A percentile compares a stretch with the other conserved stretches of the same genome.
Conservation (phyloP, 805 yeast species). For the Vanderwaltozyma polyspora region DNA sequence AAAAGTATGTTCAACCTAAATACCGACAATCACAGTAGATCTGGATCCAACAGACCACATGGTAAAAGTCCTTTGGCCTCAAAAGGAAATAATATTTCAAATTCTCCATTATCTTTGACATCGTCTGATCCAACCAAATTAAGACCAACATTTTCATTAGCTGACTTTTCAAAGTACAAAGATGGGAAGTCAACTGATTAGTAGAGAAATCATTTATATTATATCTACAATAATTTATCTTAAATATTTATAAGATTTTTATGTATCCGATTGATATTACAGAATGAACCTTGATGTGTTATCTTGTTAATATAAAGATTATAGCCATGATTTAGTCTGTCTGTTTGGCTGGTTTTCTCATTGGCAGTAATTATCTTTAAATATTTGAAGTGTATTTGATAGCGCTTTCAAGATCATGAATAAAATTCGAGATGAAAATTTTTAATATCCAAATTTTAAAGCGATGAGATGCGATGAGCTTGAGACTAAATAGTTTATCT, state of each 20-base stretch:
- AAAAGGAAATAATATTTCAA: constrained; percentile 1
- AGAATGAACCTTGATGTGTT: no score
- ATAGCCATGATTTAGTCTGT: no score
- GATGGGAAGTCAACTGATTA: constrained; percentile 10
- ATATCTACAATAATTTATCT: background rate
- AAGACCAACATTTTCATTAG: constrained; percentile 17
- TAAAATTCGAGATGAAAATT: background rate
- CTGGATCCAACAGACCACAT: background rate
- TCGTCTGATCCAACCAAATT: no score
- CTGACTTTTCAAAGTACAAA: constrained; percentile 24
- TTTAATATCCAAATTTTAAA: no score
- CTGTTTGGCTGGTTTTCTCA: no score
- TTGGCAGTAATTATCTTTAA: no score
- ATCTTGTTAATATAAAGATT: no score
- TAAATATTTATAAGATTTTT: constrained; percentile 5
- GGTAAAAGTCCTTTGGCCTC: background rate
- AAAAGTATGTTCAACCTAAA: constrained; percentile 22
- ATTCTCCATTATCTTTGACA: constrained; percentile 4
- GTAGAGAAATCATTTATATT: background rate
- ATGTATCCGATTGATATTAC: no score
- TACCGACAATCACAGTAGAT: no score
- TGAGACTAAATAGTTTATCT: background rate
- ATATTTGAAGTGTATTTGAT: no score
- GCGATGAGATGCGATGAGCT: constrained; percentile 1
- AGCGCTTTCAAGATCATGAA: background rate